phyloP scores from a whole-genome alignment of 2,329 filamentous ascomycete genomes.

The Cladosporium sp. region DNA sequence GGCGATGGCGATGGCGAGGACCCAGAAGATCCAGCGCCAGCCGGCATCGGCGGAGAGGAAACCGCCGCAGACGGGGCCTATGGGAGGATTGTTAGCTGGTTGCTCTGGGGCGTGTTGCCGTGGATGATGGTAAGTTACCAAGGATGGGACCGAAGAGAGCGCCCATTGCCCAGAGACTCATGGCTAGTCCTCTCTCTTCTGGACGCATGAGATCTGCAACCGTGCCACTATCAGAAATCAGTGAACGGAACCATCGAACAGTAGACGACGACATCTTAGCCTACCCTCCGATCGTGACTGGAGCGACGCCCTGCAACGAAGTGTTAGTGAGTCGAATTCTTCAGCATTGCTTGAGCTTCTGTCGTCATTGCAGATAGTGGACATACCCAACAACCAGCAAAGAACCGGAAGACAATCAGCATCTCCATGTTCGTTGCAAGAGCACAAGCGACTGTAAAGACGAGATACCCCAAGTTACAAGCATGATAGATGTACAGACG shows the following conservation, averaged over 20 bases:
- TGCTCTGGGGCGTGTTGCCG: background rate
- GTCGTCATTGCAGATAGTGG: background rate
- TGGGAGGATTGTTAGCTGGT: background rate
- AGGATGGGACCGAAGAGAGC: slow-evolving; percentile 31
- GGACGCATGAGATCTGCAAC: slow-evolving; percentile 31
- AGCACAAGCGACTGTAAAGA: slow-evolving; percentile 43
- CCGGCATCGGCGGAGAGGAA: slow-evolving; percentile 30
- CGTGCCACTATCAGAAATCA: slow-evolving; percentile 30
- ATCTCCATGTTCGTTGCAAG: slow-evolving; percentile 40
- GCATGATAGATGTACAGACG: slow-evolving; percentile 15
- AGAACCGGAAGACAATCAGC: slow-evolving; percentile 45
- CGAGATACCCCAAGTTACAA: slow-evolving; percentile 20
- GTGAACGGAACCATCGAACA: background rate
- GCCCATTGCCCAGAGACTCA: slow-evolving; percentile 29
- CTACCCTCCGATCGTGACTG: slow-evolving; percentile 47
- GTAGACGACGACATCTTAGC: background rate
- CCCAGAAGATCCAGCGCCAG: slow-evolving; percentile 35
- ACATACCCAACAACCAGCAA: slow-evolving; percentile 48
- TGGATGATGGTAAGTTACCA: slow-evolving; percentile 22
- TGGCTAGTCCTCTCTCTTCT: slow-evolving; percentile 30
- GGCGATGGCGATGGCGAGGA: slow-evolving; percentile 42
- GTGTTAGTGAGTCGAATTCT: slow-evolving; percentile 26
- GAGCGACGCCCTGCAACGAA: slow-evolving; percentile 36
- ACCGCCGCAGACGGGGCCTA: slow-evolving; percentile 30
- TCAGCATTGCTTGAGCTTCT: background rate